A percentile compares a stretch with the other conserved stretches of the same genome.
Conservation (phyloP, 371 early-diverging fungal species). For the Mycotypha africana region DNA sequence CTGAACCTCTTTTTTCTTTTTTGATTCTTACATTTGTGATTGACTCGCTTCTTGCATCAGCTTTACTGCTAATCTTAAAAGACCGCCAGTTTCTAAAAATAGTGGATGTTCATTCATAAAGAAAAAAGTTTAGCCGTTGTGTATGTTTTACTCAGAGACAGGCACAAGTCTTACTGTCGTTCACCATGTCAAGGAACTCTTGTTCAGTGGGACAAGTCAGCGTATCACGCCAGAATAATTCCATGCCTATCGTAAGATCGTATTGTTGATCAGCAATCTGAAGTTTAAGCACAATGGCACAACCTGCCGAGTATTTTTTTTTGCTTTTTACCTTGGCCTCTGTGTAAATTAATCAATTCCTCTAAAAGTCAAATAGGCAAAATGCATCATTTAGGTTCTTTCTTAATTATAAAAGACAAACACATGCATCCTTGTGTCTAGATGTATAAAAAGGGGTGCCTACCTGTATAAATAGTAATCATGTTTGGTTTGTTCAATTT, state of each 20-base stretch:
- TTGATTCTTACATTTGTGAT: conserved; percentile 44
- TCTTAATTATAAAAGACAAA: too few relatives aligned
- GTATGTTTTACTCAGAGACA: too few relatives aligned
- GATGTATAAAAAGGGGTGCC: background rate
- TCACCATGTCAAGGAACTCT: conserved; percentile 90
- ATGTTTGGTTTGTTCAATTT: conserved; percentile 62
- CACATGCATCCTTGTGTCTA: background rate
- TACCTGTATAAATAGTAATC: conserved; percentile 75
- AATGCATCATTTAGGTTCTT: too few relatives aligned
- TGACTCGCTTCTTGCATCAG: conserved; percentile 76
- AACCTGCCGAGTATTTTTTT: too few relatives aligned
- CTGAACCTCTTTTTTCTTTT: too few relatives aligned
- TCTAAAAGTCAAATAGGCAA: conserved; percentile 1
- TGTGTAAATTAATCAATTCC: conserved; percentile 19
- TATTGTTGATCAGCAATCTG: too few relatives aligned
- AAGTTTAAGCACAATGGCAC: too few relatives aligned
- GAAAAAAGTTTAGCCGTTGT: background rate
- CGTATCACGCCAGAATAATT: conserved; percentile 90
- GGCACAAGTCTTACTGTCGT: conserved; percentile 62
- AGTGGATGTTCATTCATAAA: background rate
- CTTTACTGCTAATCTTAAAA: conserved; percentile 85
- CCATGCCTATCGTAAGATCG: too few relatives aligned
- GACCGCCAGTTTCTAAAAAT: conserved; percentile 86
- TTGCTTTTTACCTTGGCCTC: conserved; percentile 24
- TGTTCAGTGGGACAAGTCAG: conserved; percentile 80